A percentile compares a stretch with the other conserved stretches of the same genome.
These are phyloP conservation scores for Kodamaea sp. DNA, from an alignment of 1,139 yeast genomes.

Conservation along the genomic window DNA sequence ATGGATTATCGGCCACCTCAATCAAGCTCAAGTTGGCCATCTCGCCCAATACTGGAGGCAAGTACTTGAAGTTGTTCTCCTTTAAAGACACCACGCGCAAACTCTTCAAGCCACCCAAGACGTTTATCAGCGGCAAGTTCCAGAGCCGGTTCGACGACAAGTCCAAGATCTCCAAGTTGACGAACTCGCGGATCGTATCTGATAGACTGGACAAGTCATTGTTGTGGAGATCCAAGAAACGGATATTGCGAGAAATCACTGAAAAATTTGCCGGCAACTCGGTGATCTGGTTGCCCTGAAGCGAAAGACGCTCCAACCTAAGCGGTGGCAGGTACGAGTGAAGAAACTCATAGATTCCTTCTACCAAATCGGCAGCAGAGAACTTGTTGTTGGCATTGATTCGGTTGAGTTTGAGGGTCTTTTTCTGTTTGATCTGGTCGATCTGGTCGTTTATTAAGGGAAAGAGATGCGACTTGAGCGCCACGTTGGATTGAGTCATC, in stretches of 20 bases:
- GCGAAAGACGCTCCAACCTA: conserved; percentile 52
- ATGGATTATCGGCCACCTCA: conserved; percentile 73
- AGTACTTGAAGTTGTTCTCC: conserved; percentile 56
- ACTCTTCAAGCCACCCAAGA: conserved; percentile 31
- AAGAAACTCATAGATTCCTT: conserved; percentile 17
- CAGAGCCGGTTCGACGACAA: conserved; percentile 57
- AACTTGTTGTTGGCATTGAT: conserved; percentile 6
- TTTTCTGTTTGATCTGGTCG: conserved; percentile 17
- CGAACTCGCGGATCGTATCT: conserved; percentile 37
- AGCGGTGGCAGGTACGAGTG: conserved; percentile 27
- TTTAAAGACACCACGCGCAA: conserved; percentile 64
- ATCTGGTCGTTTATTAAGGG: conserved; percentile 18
- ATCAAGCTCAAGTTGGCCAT: conserved; percentile 56
- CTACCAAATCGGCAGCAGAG: conserved; percentile 16
- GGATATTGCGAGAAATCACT: conserved; percentile 44
- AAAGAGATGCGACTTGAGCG: conserved; percentile 10
- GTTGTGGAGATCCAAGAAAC: conserved; percentile 67
- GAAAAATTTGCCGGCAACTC: conserved; percentile 52
- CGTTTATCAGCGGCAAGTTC: conserved; percentile 35
- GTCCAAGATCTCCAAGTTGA: conserved; percentile 64
- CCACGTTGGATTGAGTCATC: conserved; percentile 9
- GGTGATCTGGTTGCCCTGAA: conserved; percentile 52
- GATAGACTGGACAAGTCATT: conserved; percentile 61
- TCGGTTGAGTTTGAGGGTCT: conserved; percentile 16
- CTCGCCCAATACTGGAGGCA: conserved; percentile 59